Percentiles rank a stretch among this genome's conserved stretches.
These are phyloP conservation scores for Arctium lappa DNA, from an alignment of 129 eudicot genomes.

Conservation along the genomic window DNA sequence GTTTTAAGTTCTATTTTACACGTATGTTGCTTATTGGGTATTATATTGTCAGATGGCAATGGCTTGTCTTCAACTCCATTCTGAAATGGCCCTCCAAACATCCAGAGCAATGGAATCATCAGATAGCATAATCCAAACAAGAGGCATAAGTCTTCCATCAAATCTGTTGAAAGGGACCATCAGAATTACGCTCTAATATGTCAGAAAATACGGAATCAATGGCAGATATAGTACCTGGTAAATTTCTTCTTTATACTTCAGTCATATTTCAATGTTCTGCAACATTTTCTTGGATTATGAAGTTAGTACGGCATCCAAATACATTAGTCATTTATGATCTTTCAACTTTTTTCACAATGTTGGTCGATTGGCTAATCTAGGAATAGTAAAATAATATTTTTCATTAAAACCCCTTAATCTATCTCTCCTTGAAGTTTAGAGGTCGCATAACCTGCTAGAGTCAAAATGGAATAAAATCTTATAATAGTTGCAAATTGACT, in stretches of 20 bases:
- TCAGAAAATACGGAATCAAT: constrained; percentile 7
- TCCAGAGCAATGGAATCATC: constrained; percentile 74
- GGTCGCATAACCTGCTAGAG: too few relatives aligned
- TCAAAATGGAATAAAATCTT: too few relatives aligned
- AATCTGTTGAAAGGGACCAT: constrained; percentile 34
- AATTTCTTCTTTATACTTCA: background rate
- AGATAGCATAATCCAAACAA: constrained; percentile 30
- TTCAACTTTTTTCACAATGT: too few relatives aligned
- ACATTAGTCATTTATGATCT: background rate
- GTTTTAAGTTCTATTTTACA: background rate
- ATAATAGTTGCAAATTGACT: too few relatives aligned
- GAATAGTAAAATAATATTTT: too few relatives aligned
- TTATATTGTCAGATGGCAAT: constrained; percentile 65
- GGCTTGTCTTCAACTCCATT: constrained; percentile 85
- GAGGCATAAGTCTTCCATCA: constrained; percentile 52
- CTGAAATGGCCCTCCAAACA: constrained; percentile 86
- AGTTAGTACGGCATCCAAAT: background rate
- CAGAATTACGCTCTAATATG: constrained; percentile 40
- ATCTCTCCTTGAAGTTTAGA: too few relatives aligned
- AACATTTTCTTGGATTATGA: background rate
- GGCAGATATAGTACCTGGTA: background rate
- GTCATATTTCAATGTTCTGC: background rate
- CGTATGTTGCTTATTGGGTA: constrained; percentile 1
- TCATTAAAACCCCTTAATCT: too few relatives aligned
- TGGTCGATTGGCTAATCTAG: too few relatives aligned